phyloP scores from a whole-genome alignment of 2,329 filamentous ascomycete genomes.

The Huntiella savannae region DNA sequence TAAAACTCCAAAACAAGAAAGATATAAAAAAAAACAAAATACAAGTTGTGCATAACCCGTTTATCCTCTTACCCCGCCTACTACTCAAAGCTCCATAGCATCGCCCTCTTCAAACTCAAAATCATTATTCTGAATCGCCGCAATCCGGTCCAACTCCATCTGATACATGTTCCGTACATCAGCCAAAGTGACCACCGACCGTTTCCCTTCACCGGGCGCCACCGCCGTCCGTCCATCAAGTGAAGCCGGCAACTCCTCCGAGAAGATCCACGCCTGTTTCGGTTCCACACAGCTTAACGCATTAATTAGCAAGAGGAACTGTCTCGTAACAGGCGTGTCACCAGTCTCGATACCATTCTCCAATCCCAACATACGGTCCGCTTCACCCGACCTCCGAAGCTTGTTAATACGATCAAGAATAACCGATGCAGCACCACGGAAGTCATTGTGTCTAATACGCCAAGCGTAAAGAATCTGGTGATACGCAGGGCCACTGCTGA shows the following conservation, averaged over 20 bases:
- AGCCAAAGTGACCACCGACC: conserved; percentile 65
- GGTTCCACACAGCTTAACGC: conserved; percentile 68
- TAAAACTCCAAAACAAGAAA: conserved; percentile 13
- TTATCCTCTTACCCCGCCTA: background rate
- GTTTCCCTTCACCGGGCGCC: conserved; percentile 25
- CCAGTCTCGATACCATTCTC: conserved; percentile 28
- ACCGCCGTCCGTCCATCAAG: conserved; percentile 10
- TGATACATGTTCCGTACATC: conserved; percentile 82
- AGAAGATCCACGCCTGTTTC: conserved; percentile 61
- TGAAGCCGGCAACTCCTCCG: conserved; percentile 21
- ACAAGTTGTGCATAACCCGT: conserved; percentile 4
- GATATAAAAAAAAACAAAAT: conserved; percentile 12
- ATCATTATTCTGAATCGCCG: conserved; percentile 72
- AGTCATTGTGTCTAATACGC: conserved; percentile 67
- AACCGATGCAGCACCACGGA: conserved; percentile 54
- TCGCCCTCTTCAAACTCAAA: conserved; percentile 52
- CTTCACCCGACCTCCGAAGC: conserved; percentile 24
- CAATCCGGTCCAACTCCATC: conserved; percentile 70
- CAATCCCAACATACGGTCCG: conserved; percentile 37
- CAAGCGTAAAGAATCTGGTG: conserved; percentile 85
- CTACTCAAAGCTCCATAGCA: conserved; percentile 29
- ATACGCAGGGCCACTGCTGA: conserved; percentile 53
- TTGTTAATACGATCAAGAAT: conserved; percentile 45
- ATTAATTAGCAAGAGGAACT: conserved; percentile 86
- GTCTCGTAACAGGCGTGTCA: conserved; percentile 48